These are phyloP conservation scores for Russula brevipes DNA, from an alignment of 768 basidiomycete species.

Conservation along the genomic window DNA sequence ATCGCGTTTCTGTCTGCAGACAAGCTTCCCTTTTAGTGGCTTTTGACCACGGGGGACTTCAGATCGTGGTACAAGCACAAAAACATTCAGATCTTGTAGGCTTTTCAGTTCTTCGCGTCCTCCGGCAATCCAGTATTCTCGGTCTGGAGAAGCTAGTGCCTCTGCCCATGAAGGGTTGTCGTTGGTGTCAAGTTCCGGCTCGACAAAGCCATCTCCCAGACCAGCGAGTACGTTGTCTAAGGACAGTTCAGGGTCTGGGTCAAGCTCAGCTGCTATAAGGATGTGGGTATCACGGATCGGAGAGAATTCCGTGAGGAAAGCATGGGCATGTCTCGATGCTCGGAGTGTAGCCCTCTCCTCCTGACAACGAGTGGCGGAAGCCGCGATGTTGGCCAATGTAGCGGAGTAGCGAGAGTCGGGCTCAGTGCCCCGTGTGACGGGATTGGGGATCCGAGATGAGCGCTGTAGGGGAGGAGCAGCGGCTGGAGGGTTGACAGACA, in stretches of 20 bases:
- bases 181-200: fast-evolving
- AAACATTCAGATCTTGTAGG: background rate
- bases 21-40: background rate
- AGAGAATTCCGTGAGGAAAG: background rate
- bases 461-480: no score
- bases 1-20: background rate
- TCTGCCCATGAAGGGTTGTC: background rate
- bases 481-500: no score
- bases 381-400: no score
- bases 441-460: no score
- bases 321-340: background rate
- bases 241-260: background rate
- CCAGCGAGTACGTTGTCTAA: background rate
- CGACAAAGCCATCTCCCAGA: background rate
- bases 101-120: background rate
- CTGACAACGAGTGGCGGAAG: no score
- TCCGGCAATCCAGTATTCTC: background rate
- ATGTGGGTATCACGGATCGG: background rate
- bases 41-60: background rate
- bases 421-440: no score
- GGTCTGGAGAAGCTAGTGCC: background rate
- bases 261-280: background rate
- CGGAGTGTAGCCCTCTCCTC: no score
- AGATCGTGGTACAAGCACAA: background rate
- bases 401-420: no score